A percentile compares a stretch with the other conserved stretches of the same genome.
These are phyloP conservation scores for Lactarius indigo DNA, from an alignment of 768 basidiomycete genomes.

Conservation along the genomic window DNA sequence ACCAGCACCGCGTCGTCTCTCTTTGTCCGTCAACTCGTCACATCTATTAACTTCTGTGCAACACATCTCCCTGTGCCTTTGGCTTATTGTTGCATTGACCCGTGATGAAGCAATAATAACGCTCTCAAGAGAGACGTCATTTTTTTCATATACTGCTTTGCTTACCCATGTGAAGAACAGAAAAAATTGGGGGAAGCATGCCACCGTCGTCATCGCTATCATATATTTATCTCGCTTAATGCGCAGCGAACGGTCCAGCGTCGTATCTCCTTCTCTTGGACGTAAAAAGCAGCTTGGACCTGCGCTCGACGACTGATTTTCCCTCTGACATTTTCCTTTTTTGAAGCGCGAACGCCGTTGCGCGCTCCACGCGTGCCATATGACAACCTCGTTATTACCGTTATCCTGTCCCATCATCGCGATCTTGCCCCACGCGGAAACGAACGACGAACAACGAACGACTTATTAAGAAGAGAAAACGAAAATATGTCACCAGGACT, in stretches of 20 bases:
- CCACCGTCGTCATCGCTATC: neutral
- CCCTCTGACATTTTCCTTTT: neutral
- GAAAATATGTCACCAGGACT: neutral
- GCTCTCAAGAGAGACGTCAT: neutral
- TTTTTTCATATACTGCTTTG: neutral
- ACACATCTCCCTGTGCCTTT: constrained; percentile 1
- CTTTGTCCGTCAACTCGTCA: neutral
- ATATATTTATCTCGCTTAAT: neutral
- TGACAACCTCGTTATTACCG: neutral
- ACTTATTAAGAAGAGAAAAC: neutral
- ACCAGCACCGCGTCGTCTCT: neutral
- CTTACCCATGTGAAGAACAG: neutral
- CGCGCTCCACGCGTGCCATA: neutral
- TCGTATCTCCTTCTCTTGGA: neutral
- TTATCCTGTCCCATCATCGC: neutral
- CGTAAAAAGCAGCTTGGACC: neutral
- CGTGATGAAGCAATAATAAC: constrained; percentile 6
- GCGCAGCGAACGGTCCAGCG: neutral
- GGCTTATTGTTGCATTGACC: constrained; percentile 1
- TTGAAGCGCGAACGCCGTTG: neutral
- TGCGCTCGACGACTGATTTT: neutral
- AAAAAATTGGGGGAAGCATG: neutral
- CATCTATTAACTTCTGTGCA: neutral
- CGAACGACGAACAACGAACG: neutral
- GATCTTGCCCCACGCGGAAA: neutral